Evolutionary conservation across 352 stramenopile species (phyloP).

Genomic region (Phytophthora pistaciae): DNA sequence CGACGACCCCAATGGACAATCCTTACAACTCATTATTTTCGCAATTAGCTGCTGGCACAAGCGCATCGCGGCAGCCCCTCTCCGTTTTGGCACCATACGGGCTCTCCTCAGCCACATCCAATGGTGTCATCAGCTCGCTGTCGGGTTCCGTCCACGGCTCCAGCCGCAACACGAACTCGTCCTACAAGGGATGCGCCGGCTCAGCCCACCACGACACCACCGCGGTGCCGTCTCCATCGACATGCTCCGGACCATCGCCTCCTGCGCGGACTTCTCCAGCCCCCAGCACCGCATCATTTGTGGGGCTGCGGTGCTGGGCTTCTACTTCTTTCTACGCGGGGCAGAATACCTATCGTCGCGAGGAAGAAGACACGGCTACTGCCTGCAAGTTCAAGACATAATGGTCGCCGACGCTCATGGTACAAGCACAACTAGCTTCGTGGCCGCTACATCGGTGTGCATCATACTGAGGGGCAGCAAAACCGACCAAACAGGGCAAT

Average conservation of each 20-base stretch:
- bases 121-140: neutral
- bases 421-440: neutral
- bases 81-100: neutral
- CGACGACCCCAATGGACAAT: neutral
- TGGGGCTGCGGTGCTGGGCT: conserved; percentile 1
- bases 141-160: neutral
- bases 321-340: neutral
- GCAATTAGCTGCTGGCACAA: neutral
- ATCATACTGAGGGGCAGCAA: neutral
- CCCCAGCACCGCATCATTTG: neutral
- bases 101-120: neutral
- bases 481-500: neutral
- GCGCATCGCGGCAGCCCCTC: neutral
- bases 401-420: neutral
- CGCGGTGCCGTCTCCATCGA: neutral
- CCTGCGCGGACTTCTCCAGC: neutral
- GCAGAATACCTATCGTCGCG: neutral
- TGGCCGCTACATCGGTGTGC: neutral
- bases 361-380: neutral
- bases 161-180: neutral
- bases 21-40: neutral
- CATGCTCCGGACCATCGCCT: neutral
- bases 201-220: neutral
- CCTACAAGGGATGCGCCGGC: neutral
- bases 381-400: neutral